Evolutionary conservation across 805 yeast species (phyloP), one percentile per base, ranked within the genome.

Genomic region (Saturnispora sekii): DNA sequence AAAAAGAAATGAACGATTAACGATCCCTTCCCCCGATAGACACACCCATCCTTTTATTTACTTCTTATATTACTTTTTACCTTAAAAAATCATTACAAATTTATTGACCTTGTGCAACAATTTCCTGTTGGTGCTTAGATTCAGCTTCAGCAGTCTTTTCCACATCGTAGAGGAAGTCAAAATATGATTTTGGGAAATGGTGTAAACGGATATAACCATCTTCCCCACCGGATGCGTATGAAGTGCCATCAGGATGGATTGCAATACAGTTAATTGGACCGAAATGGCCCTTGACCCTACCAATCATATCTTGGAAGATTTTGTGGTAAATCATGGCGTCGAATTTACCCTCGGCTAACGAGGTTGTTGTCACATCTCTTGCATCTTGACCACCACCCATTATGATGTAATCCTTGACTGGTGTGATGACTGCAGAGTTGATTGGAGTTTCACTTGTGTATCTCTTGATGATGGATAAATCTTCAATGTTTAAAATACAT

Each of bases 311-410:
- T 65, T 82, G 83, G 65, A 89, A 93, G 41, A 93, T 77, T 69
- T 90, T 93, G 69, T 93, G 97, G 68, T 81, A 87, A 64, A 93
- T 85, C 69, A 96, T 79, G 32, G 97, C 93, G 71, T 93, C 97
- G 65, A 93, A 93, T 62, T 86, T 86, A 70, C 98, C 98, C 66
- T 90, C 95, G 40, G 82, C 73, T 45, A 88, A 79, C 36, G 93
- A 77, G 26, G 97, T 88, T n/a, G 97, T 93, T 36, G 99, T 93
- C 61, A 93, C 99, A 64, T 89, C 95, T 66, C 88, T 80, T 35
- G 98, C 97, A 58, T 88, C 97, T 72, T 93, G 97, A 79, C 99
- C 99, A 70, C 99, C 99, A 44, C 97, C 98, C 50, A 93, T 73
- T 41, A 93, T 81, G 50, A 93, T 84, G 61, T 81, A 90, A 61